Evolutionary conservation across 371 early-diverging fungal genomes (phyloP), one percentile per base, ranked within the genome.

Genomic region (Mortierella sp.): DNA sequence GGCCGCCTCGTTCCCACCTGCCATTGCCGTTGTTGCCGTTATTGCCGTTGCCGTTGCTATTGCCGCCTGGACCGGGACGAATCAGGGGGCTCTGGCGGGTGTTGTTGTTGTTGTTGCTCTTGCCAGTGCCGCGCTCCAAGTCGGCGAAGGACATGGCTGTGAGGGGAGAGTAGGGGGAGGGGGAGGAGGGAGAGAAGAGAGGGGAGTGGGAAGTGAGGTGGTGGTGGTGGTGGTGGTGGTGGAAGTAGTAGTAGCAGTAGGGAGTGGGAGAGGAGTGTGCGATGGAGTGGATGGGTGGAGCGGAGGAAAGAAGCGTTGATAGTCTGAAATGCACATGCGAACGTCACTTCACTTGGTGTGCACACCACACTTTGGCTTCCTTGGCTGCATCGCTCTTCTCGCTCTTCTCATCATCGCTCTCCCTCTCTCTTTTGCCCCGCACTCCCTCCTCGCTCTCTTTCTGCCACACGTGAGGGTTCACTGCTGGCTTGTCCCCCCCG

Each of bases 111-210:
- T 68, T 31, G 48, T 71, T 60, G 16, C 64, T 60, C 39, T 14
- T 25, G 2, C 57, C 60, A 41, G 59, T 53, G 10, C 68, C 64
- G 9, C 76, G 64, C 44, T 76, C 76, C 25, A 76, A 51, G 56
- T 76, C 76, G 19, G 76, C 69, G 64, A 76, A 76, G 7, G 76
- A 68, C 76, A 76, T 76, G 34, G 34, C 34, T 34, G 34, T 31
- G 19, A 29, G 10, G 10, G 50, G 1, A 12, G 19, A 34, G n/a
- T 3, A 14, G 13, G 34, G 43, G 27, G 16, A 22, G 4, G 40
- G 34, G 6, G 40, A 21, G 50, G 31, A 34, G 9, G 57, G 31
- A 17, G 13, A 21, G 31, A 50, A 44, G 46, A 17, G 24, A 27
- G 22, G 39, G 24, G 31, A n/a, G 40, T 43, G 37, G 44, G 22